A percentile compares a stretch with the other conserved stretches of the same genome.
Evolutionary conservation across 495 filamentous ascomycete species (phyloP).

Genomic region (Trichoderma asperelloides): DNA sequence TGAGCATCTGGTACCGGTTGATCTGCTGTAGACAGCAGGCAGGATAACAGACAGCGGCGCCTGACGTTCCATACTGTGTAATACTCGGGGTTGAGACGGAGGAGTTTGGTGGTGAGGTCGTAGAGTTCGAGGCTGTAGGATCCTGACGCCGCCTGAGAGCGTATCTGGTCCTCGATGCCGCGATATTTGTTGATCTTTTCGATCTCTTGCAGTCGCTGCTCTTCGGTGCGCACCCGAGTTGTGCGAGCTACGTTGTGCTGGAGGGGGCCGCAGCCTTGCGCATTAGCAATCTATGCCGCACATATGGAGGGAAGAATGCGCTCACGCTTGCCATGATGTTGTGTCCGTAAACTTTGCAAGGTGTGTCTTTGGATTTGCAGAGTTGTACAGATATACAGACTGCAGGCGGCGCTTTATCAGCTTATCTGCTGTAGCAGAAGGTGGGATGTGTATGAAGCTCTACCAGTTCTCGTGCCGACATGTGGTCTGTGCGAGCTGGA

Average conservation of each 20-base stretch:
- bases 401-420: neutral
- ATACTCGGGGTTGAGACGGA: conserved; percentile 89
- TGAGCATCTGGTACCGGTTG: conserved; percentile 48
- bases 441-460: too few relatives aligned
- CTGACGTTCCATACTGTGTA: conserved; percentile 98
- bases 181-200: conserved; percentile 73
- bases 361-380: neutral
- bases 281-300: neutral
- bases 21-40: conserved; percentile 37
- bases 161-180: conserved; percentile 57
- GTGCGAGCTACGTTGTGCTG: conserved; percentile 76
- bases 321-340: neutral
- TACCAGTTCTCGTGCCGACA: neutral
- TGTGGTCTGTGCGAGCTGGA: neutral
- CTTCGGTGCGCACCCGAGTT: conserved; percentile 54
- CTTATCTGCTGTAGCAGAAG: too few relatives aligned
- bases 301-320: neutral
- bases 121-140: conserved; percentile 61
- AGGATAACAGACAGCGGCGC: conserved; percentile 54
- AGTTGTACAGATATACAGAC: neutral
- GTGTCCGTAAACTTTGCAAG: neutral
- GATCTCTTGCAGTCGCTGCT: conserved; percentile 58
- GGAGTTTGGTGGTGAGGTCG: conserved; percentile 66
- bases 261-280: conserved; percentile 9
- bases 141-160: conserved; percentile 40